phyloP scores from a whole-genome alignment of 495 filamentous ascomycete genomes.

The Tricharina praecox region DNA sequence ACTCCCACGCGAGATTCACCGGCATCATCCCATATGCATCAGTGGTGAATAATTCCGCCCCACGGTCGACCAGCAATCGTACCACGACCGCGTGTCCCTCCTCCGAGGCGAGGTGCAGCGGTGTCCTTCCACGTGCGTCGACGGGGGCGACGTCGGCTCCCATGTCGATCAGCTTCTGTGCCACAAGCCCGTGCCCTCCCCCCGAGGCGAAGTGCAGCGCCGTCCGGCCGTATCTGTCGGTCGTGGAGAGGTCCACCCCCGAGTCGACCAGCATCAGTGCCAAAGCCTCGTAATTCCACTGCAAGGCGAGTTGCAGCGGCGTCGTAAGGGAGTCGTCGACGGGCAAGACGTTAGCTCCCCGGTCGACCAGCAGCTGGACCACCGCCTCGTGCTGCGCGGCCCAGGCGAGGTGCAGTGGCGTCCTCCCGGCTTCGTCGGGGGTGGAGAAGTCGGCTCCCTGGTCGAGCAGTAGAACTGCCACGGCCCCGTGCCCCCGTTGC shows the following conservation, averaged over 20 bases:
- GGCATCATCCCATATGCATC: neutral
- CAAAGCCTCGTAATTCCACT: slow-evolving; percentile 9
- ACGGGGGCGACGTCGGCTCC: neutral
- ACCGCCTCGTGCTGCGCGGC: slow-evolving; percentile 10
- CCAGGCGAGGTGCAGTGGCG: slow-evolving; percentile 10
- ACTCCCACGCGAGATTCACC: neutral
- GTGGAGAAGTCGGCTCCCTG: neutral
- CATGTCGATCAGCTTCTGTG: neutral
- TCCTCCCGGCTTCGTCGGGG: neutral
- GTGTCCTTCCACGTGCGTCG: neutral
- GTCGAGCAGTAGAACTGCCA: slow-evolving; percentile 3
- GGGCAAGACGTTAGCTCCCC: slow-evolving; percentile 18
- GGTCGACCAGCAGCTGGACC: slow-evolving; percentile 16
- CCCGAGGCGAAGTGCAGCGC: neutral
- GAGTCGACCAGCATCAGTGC: slow-evolving; percentile 17
- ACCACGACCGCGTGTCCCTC: slow-evolving; percentile 37
- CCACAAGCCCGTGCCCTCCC: neutral
- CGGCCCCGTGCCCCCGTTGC: neutral
- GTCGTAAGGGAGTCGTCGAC: neutral
- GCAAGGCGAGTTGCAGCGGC: slow-evolving; percentile 9
- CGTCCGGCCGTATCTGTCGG: neutral
- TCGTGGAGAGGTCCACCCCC: slow-evolving; percentile 16
- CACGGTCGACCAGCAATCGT: slow-evolving; percentile 30
- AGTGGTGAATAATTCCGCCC: slow-evolving; percentile 2
- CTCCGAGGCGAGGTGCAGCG: slow-evolving; percentile 29